Conservation (phyloP, 208 protist species). For the Acanthamoeba sp. region DNA sequence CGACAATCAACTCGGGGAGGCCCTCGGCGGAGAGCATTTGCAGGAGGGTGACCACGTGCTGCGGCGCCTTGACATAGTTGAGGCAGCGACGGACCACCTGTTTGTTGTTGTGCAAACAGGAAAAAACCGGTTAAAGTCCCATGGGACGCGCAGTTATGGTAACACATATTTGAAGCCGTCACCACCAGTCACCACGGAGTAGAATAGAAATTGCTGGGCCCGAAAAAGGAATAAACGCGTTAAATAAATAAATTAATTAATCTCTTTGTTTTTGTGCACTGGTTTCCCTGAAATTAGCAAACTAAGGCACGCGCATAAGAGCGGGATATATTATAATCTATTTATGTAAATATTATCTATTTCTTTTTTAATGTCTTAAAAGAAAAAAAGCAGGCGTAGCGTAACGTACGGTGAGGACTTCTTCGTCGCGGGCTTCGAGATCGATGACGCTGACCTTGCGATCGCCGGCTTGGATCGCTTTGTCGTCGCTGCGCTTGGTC, state of each 20-base stretch:
- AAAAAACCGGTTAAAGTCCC: neutral
- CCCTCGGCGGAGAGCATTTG: neutral
- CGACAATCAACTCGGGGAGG: neutral
- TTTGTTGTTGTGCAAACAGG: neutral
- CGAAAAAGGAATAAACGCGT: neutral
- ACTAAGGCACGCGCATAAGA: too few species aligned
- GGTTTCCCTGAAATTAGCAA: too few species aligned
- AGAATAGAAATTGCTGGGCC: neutral
- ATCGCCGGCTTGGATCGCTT: neutral
- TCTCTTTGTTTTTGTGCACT: too few species aligned
- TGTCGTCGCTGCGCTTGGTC: neutral
- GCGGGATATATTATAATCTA: neutral
- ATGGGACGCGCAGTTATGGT: too few species aligned
- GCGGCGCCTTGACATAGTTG: neutral
- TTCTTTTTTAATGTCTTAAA: neutral
- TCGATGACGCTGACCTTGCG: neutral
- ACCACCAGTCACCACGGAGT: neutral
- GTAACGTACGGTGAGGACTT: neutral
- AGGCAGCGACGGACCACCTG: slow-evolving; percentile 7
- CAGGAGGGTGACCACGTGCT: neutral
- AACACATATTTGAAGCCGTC: too few species aligned
- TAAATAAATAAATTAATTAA: neutral
- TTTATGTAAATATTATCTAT: too few species aligned
- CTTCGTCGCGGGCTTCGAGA: neutral
- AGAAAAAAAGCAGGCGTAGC: neutral